These are phyloP conservation scores for Crithidia acanthocephali DNA, from an alignment of 208 protist genomes.

Conservation along the genomic window DNA sequence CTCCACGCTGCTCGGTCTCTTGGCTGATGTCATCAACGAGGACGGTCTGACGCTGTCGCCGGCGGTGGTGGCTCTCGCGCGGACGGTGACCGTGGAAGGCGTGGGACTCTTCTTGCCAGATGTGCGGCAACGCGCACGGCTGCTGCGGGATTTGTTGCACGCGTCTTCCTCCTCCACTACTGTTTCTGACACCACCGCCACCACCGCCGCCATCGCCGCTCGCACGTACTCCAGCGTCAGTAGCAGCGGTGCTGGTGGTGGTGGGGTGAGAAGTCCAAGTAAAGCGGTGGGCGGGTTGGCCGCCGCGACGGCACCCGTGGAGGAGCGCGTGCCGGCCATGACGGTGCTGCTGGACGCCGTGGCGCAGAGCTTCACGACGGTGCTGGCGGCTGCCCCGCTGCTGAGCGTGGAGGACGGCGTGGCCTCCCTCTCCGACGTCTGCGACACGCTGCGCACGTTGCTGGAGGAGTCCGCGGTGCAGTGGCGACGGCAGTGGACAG, in stretches of 20 bases:
- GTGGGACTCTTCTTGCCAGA: constrained; percentile 82
- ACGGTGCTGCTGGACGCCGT: constrained; percentile 43
- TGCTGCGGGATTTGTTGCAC: constrained; percentile 72
- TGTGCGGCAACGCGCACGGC: constrained; percentile 50
- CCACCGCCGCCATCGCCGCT: background rate
- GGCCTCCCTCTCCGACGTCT: constrained; percentile 38
- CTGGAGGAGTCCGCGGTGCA: constrained; percentile 46
- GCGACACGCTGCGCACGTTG: constrained; percentile 40
- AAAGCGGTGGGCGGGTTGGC: background rate
- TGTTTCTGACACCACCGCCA: background rate
- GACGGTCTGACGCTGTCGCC: constrained; percentile 54
- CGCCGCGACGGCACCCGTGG: background rate
- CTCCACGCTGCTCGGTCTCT: constrained; percentile 57
- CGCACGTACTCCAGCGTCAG: background rate
- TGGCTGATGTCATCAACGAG: constrained; percentile 81
- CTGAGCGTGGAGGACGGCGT: constrained; percentile 23
- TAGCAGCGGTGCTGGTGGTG: background rate
- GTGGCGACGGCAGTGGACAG: constrained; percentile 29
- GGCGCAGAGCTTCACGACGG: constrained; percentile 36
- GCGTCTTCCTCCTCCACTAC: constrained; percentile 12
- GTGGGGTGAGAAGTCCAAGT: background rate
- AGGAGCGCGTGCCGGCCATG: constrained; percentile 38
- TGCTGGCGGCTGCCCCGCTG: constrained; percentile 41
- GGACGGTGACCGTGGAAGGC: constrained; percentile 61
- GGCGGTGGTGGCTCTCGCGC: constrained; percentile 51